phyloP scores from a whole-genome alignment of 495 filamentous ascomycete species.

The Neurospora cerealis region DNA sequence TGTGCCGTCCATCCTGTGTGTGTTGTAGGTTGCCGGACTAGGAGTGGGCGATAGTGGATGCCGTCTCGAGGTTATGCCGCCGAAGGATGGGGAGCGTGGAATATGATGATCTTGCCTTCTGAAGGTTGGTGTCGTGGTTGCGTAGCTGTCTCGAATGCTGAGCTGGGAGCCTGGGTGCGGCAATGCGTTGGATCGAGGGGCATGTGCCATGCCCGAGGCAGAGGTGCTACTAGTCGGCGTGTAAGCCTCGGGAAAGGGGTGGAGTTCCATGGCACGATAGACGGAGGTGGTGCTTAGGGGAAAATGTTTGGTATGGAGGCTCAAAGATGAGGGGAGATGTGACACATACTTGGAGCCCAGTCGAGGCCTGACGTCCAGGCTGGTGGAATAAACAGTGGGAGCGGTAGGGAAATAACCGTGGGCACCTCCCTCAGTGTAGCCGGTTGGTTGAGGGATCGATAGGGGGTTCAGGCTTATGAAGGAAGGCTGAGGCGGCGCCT shows the following conservation, averaged over 20 bases:
- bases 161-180: slow-evolving; percentile 37
- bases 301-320: slow-evolving; percentile 4
- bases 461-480: slow-evolving; percentile 32
- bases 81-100: slow-evolving; percentile 38
- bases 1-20: slow-evolving; percentile 38
- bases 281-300: background rate
- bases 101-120: slow-evolving; percentile 37
- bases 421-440: slow-evolving; percentile 31
- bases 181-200: slow-evolving; percentile 39
- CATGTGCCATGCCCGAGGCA: slow-evolving; percentile 46
- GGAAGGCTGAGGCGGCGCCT: slow-evolving; percentile 35
- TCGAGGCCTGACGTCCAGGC: slow-evolving; percentile 39
- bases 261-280: slow-evolving; percentile 17
- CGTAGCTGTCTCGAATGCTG: slow-evolving; percentile 41
- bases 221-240: slow-evolving; percentile 33
- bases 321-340: slow-evolving; percentile 8
- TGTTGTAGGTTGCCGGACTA: slow-evolving; percentile 30
- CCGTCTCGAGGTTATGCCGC: slow-evolving; percentile 30
- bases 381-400: slow-evolving; percentile 32
- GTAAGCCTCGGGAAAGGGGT: slow-evolving; percentile 27
- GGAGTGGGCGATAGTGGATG: slow-evolving; percentile 43
- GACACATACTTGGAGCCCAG: slow-evolving; percentile 41
- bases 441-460: slow-evolving; percentile 32
- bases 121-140: slow-evolving; percentile 36
- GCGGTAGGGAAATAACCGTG: slow-evolving; percentile 32